Evolutionary conservation across 2,329 filamentous ascomycete genomes (phyloP), one percentile per base, ranked within the genome.

Genomic region (Aureobasidium sp.): DNA sequence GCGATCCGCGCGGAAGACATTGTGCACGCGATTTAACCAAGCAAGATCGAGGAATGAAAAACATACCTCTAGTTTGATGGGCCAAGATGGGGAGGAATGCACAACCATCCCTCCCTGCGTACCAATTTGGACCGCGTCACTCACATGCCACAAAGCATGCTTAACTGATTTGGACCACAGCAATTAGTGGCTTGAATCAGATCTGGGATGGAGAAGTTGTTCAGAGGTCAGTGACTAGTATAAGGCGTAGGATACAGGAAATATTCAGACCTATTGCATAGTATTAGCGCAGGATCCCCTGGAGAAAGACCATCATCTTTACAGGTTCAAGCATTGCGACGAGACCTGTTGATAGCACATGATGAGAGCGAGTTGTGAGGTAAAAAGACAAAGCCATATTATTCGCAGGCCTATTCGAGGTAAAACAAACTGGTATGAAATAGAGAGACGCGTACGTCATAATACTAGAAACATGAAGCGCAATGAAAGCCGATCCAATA

Each of bases 31-130:
- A 52, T 29, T 21, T 21, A 21, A 21, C 21, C 21, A 25, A 36
- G 29, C 27, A 37, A 32, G 27, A n/a, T 60, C n/a, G 45, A 41
- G 60, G 60, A 62, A 62, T 62, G 60, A 57, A 62, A 54, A 59
- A 59, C 57, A 59, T 59, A 41, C 44, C 37, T 34, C 39, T 44
- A 39, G 36, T 49, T 41, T 50, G 45, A 49, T 59, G 30, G 54
- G 54, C 54, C 54, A 59, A 59, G 54, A 30, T 48, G 36, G 5
- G 13, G 37, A 59, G 57, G 57, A 59, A 59, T 59, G 57, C 45
- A 13, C 32, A 27, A 41, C 34, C 41, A 48, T 44, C 32, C 36
- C 44, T 59, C 39, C 39, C 48, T 55, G 27, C 58, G 34, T 60
- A 48, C 30, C 10, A 25, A 44, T 57, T 7, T 36, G 53, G 21